These are phyloP conservation scores for Ustilago curta DNA, from an alignment of 1,284 basidiomycete species.

Conservation along the genomic window DNA sequence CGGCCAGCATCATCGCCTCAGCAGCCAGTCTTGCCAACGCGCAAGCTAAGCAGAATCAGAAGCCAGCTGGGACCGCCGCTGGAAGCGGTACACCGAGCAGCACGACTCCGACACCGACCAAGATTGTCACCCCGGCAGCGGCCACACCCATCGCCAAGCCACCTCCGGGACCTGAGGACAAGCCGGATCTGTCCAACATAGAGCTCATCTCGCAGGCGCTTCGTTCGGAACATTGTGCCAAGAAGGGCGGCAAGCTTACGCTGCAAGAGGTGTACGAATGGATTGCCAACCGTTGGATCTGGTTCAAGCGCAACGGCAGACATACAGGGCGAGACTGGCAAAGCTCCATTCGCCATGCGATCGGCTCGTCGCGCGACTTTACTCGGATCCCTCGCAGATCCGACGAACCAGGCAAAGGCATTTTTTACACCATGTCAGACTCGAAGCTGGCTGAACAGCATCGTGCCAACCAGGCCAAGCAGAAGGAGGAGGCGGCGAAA, in stretches of 20 bases:
- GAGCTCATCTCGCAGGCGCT: constrained; percentile 65
- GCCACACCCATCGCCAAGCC: constrained; percentile 28
- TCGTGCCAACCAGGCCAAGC: constrained; percentile 44
- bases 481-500: constrained; percentile 52
- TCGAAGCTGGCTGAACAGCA: constrained; percentile 56
- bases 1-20: constrained; percentile 48
- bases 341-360: constrained; percentile 64
- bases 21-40: constrained; percentile 46
- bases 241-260: constrained; percentile 82
- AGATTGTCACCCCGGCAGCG: constrained; percentile 11
- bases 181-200: constrained; percentile 63
- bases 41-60: constrained; percentile 31
- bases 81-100: constrained; percentile 7
- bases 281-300: constrained; percentile 87
- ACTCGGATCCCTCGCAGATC: constrained; percentile 58
- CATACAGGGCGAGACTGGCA: constrained; percentile 67
- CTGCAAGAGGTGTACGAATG: constrained; percentile 91
- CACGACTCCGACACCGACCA: neutral
- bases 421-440: constrained; percentile 64
- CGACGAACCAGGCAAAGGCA: constrained; percentile 66
- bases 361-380: constrained; percentile 64
- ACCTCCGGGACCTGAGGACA: constrained; percentile 53
- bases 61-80: constrained; percentile 4
- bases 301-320: constrained; percentile 75
- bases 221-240: constrained; percentile 48